phyloP scores from a whole-genome alignment of 495 filamentous ascomycete genomes.

The Talaromyces adpressus region DNA sequence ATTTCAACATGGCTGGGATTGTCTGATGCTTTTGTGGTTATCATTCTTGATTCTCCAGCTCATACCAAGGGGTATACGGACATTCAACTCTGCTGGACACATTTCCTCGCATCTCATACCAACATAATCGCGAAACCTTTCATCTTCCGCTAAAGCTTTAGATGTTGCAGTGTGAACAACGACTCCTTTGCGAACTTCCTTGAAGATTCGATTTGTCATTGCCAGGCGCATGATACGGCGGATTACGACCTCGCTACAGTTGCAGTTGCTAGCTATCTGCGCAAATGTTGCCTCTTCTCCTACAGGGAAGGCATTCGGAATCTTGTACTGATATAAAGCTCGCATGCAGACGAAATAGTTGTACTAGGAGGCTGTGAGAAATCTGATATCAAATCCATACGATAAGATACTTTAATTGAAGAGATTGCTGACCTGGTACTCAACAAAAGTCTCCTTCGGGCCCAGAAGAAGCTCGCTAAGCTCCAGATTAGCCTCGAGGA shows the following conservation, averaged over 20 bases:
- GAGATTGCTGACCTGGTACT: neutral
- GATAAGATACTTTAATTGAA: neutral
- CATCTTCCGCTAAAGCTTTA: neutral
- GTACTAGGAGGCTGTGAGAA: neutral
- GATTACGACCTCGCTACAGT: neutral
- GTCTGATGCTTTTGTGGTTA: too few species aligned
- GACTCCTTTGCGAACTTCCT: neutral
- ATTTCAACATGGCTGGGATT: too few species aligned
- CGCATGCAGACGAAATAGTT: neutral
- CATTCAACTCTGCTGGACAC: neutral
- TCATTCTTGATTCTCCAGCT: too few species aligned
- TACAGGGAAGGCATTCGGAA: neutral
- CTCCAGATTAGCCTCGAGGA: neutral
- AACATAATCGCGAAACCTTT: neutral
- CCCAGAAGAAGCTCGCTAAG: neutral
- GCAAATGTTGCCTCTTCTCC: neutral
- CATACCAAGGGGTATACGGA: neutral
- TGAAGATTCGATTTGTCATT: neutral
- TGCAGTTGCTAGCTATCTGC: neutral
- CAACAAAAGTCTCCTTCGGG: neutral
- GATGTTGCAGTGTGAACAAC: neutral
- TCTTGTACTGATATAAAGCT: neutral
- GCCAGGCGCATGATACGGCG: neutral
- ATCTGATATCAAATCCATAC: neutral
- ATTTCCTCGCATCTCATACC: conserved; percentile 4